Evolutionary conservation across 495 filamentous ascomycete species (phyloP).

Genomic region (Penicillium riverlandense): DNA sequence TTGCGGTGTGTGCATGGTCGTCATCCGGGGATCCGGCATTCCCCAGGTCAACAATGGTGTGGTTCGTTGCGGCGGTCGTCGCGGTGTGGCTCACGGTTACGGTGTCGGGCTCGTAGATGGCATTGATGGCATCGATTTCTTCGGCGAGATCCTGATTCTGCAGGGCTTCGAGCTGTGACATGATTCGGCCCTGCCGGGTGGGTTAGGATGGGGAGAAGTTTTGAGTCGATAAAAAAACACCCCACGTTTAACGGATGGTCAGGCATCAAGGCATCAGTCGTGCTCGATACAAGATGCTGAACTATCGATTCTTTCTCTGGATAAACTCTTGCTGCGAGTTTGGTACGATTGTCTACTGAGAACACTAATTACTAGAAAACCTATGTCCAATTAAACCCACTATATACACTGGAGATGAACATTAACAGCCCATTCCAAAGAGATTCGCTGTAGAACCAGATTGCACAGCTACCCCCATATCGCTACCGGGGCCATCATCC

Average conservation of each 20-base stretch:
- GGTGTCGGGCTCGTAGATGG: slow-evolving; percentile 75
- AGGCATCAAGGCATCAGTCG: neutral
- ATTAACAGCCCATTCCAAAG: slow-evolving; percentile 19
- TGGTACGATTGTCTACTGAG: too few species aligned
- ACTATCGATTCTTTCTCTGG: too few species aligned
- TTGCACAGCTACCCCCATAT: slow-evolving; percentile 6
- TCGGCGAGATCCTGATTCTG: slow-evolving; percentile 61
- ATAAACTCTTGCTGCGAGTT: too few species aligned
- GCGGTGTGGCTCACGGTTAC: slow-evolving; percentile 37
- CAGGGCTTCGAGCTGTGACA: slow-evolving; percentile 19
- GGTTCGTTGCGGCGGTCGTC: slow-evolving; percentile 35
- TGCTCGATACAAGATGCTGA: too few species aligned
- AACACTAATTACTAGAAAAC: too few species aligned
- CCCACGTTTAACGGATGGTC: neutral
- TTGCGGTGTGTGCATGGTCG: slow-evolving; percentile 14
- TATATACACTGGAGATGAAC: too few species aligned
- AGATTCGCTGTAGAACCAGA: slow-evolving; percentile 11
- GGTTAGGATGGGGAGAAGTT: neutral
- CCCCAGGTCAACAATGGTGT: slow-evolving; percentile 35
- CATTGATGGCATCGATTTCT: slow-evolving; percentile 85
- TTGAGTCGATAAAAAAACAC: neutral
- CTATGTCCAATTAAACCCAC: too few species aligned
- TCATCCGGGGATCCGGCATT: slow-evolving; percentile 8
- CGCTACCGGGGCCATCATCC: slow-evolving; percentile 30
- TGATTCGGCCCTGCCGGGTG: slow-evolving; percentile 1